Base-by-base conservation (phyloP, 371 early-diverging fungal genomes). In the Smittium culicis region DNA sequence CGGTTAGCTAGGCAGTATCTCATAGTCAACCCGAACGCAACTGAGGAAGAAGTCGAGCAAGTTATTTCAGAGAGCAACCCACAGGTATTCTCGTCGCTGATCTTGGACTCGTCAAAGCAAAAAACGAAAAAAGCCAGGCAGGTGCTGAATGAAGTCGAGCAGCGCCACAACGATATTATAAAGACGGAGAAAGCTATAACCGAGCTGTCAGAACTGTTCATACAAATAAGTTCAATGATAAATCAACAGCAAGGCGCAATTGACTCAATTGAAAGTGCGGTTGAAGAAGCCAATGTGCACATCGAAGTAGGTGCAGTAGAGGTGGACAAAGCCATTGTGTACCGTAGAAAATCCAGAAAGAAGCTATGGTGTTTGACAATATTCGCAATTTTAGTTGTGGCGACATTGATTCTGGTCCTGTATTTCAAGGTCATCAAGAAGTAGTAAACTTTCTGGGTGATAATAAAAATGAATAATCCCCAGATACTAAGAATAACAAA, bases 211-310 rank as follows among this genome's bases (percentile, higher is more conserved):
- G 69, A 68, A 28, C 70, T 85, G 67, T 82, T 84, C 67, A 71
- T 73, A 55, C 83, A 83, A 29, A 77, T 85, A 72, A 73, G 80
- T 57, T 70, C 67, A 32, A 69, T 85, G 68, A 68, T 85, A 34
- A 76, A 84, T 65, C 54, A 70, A 59, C 78, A 77, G 68, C 75
- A 77, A 35, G 66, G 68, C 35, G 62, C 65, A 56, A 66, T 77
- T 29, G 74, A 76, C 56, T 65, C 66, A 63, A 70, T 78, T 33
- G 72, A 74, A 31, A 61, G 59, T 5, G 68, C 72, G 1, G 68
- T 77, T 14, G 76, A 79, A 31, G 71, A 69, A 16, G 64, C 76
- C 0, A 65, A 68, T n/a, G 68, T 54, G 20, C 33, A 76, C 45
- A 69, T 67, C 16, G 61, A 66, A 33, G 31, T 28, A 0, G 77